phyloP scores from a whole-genome alignment of 768 basidiomycete species.

The Xerocomellus amylosporus region DNA sequence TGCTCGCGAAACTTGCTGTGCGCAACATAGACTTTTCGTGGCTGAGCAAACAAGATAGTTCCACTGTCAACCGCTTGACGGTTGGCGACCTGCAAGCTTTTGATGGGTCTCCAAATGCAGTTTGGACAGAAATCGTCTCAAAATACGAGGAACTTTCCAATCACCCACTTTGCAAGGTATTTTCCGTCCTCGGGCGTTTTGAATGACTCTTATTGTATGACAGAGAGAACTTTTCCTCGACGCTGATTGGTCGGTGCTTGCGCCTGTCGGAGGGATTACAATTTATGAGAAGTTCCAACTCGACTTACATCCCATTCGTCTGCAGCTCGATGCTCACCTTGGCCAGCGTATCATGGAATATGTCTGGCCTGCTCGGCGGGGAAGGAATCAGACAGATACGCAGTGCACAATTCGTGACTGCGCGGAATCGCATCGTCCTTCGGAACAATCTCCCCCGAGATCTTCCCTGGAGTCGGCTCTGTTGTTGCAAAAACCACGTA shows the following conservation, averaged over 20 bases:
- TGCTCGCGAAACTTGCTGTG: conserved; percentile 85
- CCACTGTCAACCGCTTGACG: conserved; percentile 71
- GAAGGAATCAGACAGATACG: conserved; percentile 15
- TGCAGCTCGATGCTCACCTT: conserved; percentile 82
- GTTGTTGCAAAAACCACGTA: conserved; percentile 30
- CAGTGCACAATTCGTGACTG: background rate
- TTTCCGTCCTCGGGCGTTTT: background rate
- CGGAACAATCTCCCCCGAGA: conserved; percentile 29
- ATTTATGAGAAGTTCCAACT: conserved; percentile 83
- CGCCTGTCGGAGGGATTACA: conserved; percentile 90
- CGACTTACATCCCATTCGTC: conserved; percentile 78
- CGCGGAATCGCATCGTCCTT: conserved; percentile 20
- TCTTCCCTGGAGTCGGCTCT: conserved; percentile 54
- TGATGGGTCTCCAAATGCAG: conserved; percentile 76
- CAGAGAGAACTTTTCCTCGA: conserved; percentile 72
- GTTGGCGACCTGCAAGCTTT: conserved; percentile 81
- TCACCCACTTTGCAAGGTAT: conserved; percentile 71
- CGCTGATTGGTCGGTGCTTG: conserved; percentile 78
- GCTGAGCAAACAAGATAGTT: conserved; percentile 85
- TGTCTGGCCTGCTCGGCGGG: conserved; percentile 69
- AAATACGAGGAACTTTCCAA: conserved; percentile 69
- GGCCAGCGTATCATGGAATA: conserved; percentile 86
- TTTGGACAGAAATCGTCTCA: conserved; percentile 85
- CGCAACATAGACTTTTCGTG: conserved; percentile 76
- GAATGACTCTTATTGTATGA: conserved; percentile 9